Evolutionary conservation across 768 basidiomycete species (phyloP), one percentile per base, ranked within the genome.

Genomic region (Dictyophora rubrovolvata): DNA sequence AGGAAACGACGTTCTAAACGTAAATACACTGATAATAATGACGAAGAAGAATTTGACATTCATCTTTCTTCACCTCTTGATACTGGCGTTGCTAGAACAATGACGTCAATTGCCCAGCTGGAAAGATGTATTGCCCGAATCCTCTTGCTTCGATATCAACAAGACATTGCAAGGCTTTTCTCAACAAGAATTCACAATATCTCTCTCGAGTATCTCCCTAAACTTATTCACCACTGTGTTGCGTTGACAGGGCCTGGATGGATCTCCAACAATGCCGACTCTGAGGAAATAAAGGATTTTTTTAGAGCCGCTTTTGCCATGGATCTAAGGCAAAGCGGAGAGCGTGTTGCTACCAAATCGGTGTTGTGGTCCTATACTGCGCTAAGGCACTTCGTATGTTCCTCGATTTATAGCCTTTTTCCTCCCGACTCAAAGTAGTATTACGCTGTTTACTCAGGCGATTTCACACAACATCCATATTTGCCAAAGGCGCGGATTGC

Each of bases 341-440:
- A 88, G 63, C 77, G 86, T 33, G 85, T 87, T 18, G 87, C 87
- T 8, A 87, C 86, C 8, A 88, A 87, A 75, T 86, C 84, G 64
- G 84, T 87, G 18, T 70, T 88, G 56, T 88, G 86, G 86, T 84
- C 84, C 0, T 88, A 88, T 69, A 88, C 87, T 1, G 86, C 85
- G 34, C 71, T 88, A 28, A 72, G 86, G 59, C 83, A 88, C 70
- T 88, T 88, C 67, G 86, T 87, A 71, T 66, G 85, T 72, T 21
- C 17, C 34, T 52, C 20, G 17, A 1, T n/a, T 28, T 46, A 28
- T 48, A 9, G n/a, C n/a, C 42, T 42, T 42, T 42, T n/a, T 4
- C 42, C 42, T n/a, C 11, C 42, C 42, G 42, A 14, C 42, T 42
- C 28, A 28, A 28, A 28, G 28, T 7, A 3, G 4, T 28, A 28